Evolutionary conservation across 805 yeast genomes (phyloP).

Genomic region (Hanseniaspora thailandica): DNA sequence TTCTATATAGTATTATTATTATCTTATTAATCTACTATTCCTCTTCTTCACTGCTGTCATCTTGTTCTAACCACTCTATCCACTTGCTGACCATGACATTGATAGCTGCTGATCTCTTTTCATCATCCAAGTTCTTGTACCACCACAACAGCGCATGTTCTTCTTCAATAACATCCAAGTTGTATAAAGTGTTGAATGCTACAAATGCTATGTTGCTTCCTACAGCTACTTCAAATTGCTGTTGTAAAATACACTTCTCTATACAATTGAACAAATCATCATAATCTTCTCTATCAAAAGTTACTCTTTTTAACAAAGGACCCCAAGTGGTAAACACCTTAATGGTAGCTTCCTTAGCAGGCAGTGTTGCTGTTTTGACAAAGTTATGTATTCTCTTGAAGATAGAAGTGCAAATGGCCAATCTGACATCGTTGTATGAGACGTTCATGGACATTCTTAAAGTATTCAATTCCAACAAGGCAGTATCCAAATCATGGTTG

Average conservation of each 20-base stretch:
- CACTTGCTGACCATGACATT: slow-evolving; percentile 55
- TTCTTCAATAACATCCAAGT: slow-evolving; percentile 72
- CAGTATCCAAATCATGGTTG: slow-evolving; percentile 87
- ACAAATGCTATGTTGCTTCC: slow-evolving; percentile 28
- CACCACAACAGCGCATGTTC: slow-evolving; percentile 77
- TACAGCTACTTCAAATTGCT: slow-evolving; percentile 22
- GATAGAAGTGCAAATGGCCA: slow-evolving; percentile 66
- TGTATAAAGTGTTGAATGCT: slow-evolving; percentile 55
- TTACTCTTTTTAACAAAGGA: slow-evolving; percentile 67
- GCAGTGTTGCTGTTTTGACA: slow-evolving; percentile 63
- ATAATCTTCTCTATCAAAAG: slow-evolving; percentile 68
- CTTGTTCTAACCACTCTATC: slow-evolving; percentile 78
- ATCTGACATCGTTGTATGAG: slow-evolving; percentile 81
- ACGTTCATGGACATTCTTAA: slow-evolving; percentile 96
- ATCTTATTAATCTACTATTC: slow-evolving; percentile 18
- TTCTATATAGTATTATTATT: neutral
- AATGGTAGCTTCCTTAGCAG: slow-evolving; percentile 60
- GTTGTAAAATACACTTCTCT: slow-evolving; percentile 27
- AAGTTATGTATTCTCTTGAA: slow-evolving; percentile 58
- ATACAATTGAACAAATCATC: slow-evolving; percentile 50
- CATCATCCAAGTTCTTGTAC: slow-evolving; percentile 33
- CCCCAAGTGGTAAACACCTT: slow-evolving; percentile 78
- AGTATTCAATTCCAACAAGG: slow-evolving; percentile 82
- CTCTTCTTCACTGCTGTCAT: slow-evolving; percentile 52
- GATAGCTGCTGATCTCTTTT: slow-evolving; percentile 37